Base-by-base conservation (phyloP, 2,329 filamentous ascomycete genomes). In the Geosmithia morbida region DNA sequence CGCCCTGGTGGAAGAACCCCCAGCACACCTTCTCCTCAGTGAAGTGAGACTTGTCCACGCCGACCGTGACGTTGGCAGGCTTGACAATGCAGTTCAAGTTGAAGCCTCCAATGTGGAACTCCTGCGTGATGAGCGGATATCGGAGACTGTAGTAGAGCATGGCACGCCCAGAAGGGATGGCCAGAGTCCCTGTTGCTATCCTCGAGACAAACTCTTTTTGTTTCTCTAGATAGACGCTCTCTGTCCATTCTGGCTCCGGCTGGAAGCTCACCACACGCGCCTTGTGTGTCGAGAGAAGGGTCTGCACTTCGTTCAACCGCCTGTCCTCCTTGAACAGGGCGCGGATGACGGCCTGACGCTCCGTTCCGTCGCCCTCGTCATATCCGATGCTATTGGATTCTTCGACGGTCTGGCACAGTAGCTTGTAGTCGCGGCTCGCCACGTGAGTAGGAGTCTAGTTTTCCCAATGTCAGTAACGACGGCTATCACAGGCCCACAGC, bases 1-100 rank as follows among this genome's bases (percentile, higher is more conserved):
- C 90, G 7, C 92, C 92, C 49, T 94, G 87, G 61, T 98, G 92
- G 65, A 98, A 98, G 65, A 96, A 98, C 1, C 90, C 89, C 92
- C 92, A 98, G 59, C 87, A 90, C 41, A 95, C 87, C 63, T 94
- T 97, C 56, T 98, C 92, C 65, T 98, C 92, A 0, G 86, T 90
- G 57, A 94, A 94, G 2, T 83, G 71, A 6, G 75, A 73, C 56
- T 90, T 87, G 59, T 98, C 92, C 7, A 92, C 88, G n/a, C 87
- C 89, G 29, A 98, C 85, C 2, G 87, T 94, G 37, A 88, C 88
- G 52, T 94, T 92, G 51, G 85, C 82, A 2, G 94, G 92, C 59
- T 88, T 92, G 70, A 98, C 89, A 8, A 92, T 72, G 58, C 89
- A 96, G 47, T 86, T 87, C 37, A 95, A 74, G 52, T 89, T 95